These are phyloP conservation scores for Lichtheimia hyalospora DNA, from an alignment of 371 early-diverging fungal genomes.

Conservation along the genomic window DNA sequence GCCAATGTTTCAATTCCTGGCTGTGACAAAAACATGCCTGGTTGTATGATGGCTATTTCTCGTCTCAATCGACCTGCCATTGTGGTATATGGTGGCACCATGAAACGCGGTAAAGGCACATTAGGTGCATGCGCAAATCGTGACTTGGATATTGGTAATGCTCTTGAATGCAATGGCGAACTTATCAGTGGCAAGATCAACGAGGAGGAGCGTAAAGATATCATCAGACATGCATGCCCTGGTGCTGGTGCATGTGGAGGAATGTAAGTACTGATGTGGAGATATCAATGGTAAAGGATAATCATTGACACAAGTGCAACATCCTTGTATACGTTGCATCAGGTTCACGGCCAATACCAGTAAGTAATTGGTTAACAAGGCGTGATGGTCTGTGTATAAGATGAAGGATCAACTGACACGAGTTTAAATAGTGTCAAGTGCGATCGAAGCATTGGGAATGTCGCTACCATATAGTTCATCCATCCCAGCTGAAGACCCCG, in stretches of 20 bases:
- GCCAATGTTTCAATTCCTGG: slow-evolving; percentile 55
- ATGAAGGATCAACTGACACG: too few species aligned
- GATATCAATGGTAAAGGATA: neutral
- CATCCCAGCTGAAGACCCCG: slow-evolving; percentile 84
- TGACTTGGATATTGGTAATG: slow-evolving; percentile 88
- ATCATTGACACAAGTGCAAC: neutral
- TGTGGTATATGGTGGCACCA: slow-evolving; percentile 87
- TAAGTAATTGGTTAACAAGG: neutral
- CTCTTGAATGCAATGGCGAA: slow-evolving; percentile 92
- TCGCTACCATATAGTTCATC: slow-evolving; percentile 92
- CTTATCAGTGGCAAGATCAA: slow-evolving; percentile 85
- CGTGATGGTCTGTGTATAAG: neutral
- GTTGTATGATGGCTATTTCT: slow-evolving; percentile 90
- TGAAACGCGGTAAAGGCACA: slow-evolving; percentile 69
- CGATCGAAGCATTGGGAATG: slow-evolving; percentile 97
- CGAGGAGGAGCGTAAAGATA: slow-evolving; percentile 82
- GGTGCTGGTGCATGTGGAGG: slow-evolving; percentile 96
- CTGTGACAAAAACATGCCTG: slow-evolving; percentile 98
- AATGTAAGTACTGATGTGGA: slow-evolving; percentile 61
- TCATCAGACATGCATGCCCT: slow-evolving; percentile 88
- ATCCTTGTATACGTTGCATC: neutral
- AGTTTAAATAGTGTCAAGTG: slow-evolving; percentile 75
- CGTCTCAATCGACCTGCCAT: slow-evolving; percentile 91
- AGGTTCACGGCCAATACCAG: neutral
- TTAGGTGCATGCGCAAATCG: slow-evolving; percentile 50